These are phyloP conservation scores for Mycena kentingensis DNA, from an alignment of 768 basidiomycete species.

Conservation along the genomic window DNA sequence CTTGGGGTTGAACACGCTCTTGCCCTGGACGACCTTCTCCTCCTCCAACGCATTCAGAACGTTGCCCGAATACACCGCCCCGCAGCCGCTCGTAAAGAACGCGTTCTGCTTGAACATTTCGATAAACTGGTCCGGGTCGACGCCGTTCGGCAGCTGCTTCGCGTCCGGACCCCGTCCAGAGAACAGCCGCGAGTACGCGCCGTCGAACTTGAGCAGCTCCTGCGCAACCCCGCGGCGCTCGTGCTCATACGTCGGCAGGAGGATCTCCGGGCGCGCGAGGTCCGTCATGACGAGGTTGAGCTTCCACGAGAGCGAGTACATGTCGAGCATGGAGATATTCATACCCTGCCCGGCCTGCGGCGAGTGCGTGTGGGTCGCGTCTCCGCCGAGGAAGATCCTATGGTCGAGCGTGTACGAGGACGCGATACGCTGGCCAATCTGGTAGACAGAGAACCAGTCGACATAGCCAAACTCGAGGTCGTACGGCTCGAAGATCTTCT, in stretches of 20 bases:
- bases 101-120: constrained; percentile 25
- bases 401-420: constrained; percentile 36
- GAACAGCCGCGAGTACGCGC: constrained; percentile 40
- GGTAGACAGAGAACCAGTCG: constrained; percentile 42
- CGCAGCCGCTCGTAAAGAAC: constrained; percentile 23
- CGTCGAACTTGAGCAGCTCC: constrained; percentile 45
- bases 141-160: constrained; percentile 16
- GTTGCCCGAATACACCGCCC: constrained; percentile 20
- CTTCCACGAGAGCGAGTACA: constrained; percentile 23
- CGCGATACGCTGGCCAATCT: constrained; percentile 44
- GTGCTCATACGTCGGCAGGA: constrained; percentile 35
- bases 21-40: neutral
- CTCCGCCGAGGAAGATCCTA: constrained; percentile 44
- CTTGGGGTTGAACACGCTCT: constrained; percentile 13
- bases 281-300: constrained; percentile 24
- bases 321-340: constrained; percentile 32
- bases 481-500: constrained; percentile 28
- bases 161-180: constrained; percentile 28
- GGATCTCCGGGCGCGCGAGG: constrained; percentile 18
- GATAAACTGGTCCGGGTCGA: constrained; percentile 22
- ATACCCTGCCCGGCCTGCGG: constrained; percentile 37
- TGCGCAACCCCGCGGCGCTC: constrained; percentile 43
- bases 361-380: constrained; percentile 33
- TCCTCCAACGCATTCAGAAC: constrained; percentile 19
- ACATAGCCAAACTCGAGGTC: constrained; percentile 29